These are phyloP conservation scores for Leptomonas pyrrhocoris DNA, from an alignment of 208 protist genomes.

Conservation along the genomic window DNA sequence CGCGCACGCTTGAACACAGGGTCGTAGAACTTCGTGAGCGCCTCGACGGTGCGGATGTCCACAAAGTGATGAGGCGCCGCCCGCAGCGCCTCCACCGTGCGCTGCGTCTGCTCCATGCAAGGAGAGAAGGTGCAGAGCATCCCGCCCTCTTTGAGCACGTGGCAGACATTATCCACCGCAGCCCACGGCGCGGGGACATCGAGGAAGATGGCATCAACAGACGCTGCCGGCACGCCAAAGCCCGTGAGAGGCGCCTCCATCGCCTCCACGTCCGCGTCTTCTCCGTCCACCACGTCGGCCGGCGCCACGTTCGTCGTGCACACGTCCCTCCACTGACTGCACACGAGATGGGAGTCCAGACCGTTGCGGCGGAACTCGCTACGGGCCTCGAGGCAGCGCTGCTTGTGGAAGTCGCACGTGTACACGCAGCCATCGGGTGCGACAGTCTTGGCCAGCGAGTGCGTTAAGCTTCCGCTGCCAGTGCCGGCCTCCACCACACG, in stretches of 20 bases:
- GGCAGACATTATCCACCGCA: constrained; percentile 84
- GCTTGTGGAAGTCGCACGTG: constrained; percentile 91
- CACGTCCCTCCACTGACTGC: constrained; percentile 83
- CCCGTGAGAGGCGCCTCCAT: constrained; percentile 50
- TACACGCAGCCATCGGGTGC: constrained; percentile 79
- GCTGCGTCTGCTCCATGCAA: constrained; percentile 94
- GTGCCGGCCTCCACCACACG: constrained; percentile 90
- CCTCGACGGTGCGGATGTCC: constrained; percentile 89
- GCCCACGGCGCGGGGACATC: constrained; percentile 92
- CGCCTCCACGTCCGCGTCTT: constrained; percentile 44
- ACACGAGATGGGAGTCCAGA: constrained; percentile 58
- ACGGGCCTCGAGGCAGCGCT: constrained; percentile 75
- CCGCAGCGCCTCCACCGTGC: constrained; percentile 67
- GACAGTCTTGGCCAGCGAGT: constrained; percentile 83
- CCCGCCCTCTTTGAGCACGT: constrained; percentile 79
- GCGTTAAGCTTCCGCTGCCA: constrained; percentile 89
- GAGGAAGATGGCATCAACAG: constrained; percentile 93
- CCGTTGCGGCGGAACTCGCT: constrained; percentile 82
- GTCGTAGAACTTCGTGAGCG: constrained; percentile 77
- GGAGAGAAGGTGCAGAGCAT: constrained; percentile 94
- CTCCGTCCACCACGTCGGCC: constrained; percentile 32
- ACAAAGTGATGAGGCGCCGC: constrained; percentile 74
- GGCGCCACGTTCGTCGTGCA: constrained; percentile 54
- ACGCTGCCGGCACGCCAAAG: constrained; percentile 70
- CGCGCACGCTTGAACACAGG: constrained; percentile 69